phyloP scores from a whole-genome alignment of 805 yeast species.

The Clavispora santaluciae region DNA sequence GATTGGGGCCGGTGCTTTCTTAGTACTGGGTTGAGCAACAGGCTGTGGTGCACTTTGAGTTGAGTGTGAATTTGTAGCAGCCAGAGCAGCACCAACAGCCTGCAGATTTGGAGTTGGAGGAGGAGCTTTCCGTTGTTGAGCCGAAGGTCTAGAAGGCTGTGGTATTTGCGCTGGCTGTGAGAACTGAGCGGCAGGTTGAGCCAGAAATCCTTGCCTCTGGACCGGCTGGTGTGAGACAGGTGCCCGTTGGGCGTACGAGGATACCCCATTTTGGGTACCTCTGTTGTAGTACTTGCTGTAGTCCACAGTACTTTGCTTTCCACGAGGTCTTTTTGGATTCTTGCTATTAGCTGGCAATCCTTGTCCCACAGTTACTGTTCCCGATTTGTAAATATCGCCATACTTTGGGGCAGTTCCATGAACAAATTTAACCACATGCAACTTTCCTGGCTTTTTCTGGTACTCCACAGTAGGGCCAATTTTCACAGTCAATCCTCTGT shows the following conservation, averaged over 20 bases:
- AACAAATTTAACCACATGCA: slow-evolving; percentile 69
- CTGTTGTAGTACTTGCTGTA: slow-evolving; percentile 40
- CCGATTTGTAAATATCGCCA: slow-evolving; percentile 81
- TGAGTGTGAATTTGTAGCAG: background rate
- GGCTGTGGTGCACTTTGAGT: slow-evolving; percentile 4
- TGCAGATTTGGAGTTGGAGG: slow-evolving; percentile 4
- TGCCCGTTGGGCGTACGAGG: background rate
- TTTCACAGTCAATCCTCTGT: slow-evolving; percentile 53
- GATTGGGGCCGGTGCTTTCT: slow-evolving; percentile 45
- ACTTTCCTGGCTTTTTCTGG: slow-evolving; percentile 86
- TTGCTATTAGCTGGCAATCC: slow-evolving; percentile 72
- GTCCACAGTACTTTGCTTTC: slow-evolving; percentile 35
- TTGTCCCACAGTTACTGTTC: slow-evolving; percentile 71
- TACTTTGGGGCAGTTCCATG: slow-evolving; percentile 52
- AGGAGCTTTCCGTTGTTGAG: background rate
- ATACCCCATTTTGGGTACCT: slow-evolving; percentile 12
- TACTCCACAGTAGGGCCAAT: slow-evolving; percentile 73
- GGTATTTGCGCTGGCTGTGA: slow-evolving; percentile 9
- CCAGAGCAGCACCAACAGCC: background rate
- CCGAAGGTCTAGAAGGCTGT: background rate
- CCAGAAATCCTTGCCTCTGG: background rate
- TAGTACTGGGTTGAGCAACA: slow-evolving; percentile 18
- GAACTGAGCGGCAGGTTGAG: slow-evolving; percentile 5
- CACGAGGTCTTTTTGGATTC: slow-evolving; percentile 75
- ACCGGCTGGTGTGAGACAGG: slow-evolving; percentile 13